Conservation (phyloP, 2,329 filamentous ascomycete species). For the Aspergillus fischeri region DNA sequence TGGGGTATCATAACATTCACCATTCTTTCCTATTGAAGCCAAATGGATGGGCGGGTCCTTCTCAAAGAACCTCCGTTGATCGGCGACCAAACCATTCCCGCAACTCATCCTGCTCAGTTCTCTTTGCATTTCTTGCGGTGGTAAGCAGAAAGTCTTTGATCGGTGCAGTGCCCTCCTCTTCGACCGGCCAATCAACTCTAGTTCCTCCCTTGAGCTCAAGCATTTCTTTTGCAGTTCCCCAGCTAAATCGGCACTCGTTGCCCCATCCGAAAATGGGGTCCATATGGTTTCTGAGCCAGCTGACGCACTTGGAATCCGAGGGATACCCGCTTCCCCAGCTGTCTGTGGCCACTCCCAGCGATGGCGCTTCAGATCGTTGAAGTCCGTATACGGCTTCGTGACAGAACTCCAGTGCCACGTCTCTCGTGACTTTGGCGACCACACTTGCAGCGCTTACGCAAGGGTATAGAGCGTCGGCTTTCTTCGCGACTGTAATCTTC, state of each 20-base stretch:
- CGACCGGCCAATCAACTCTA: slow-evolving; percentile 78
- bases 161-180: slow-evolving; percentile 62
- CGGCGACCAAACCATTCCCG: slow-evolving; percentile 74
- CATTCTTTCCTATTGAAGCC: slow-evolving; percentile 13
- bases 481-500: slow-evolving; percentile 75
- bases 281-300: slow-evolving; percentile 82
- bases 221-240: slow-evolving; percentile 93
- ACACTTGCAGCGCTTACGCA: slow-evolving; percentile 92
- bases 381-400: slow-evolving; percentile 53
- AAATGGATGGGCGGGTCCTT: slow-evolving; percentile 3
- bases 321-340: slow-evolving; percentile 93
- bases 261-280: slow-evolving; percentile 96
- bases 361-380: slow-evolving; percentile 25
- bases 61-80: slow-evolving; percentile 68
- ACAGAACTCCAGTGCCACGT: slow-evolving; percentile 78
- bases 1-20: slow-evolving; percentile 25
- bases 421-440: slow-evolving; percentile 91
- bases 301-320: slow-evolving; percentile 72
- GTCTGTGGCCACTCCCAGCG: slow-evolving; percentile 31
- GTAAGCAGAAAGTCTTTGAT: slow-evolving; percentile 72
- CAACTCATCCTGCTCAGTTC: slow-evolving; percentile 64
- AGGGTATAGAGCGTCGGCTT: slow-evolving; percentile 88
- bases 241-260: slow-evolving; percentile 86
- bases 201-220: slow-evolving; percentile 70
- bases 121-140: slow-evolving; percentile 30